These are phyloP conservation scores for Prunus armeniaca DNA, from an alignment of 306 rosid species.

Conservation along the genomic window DNA sequence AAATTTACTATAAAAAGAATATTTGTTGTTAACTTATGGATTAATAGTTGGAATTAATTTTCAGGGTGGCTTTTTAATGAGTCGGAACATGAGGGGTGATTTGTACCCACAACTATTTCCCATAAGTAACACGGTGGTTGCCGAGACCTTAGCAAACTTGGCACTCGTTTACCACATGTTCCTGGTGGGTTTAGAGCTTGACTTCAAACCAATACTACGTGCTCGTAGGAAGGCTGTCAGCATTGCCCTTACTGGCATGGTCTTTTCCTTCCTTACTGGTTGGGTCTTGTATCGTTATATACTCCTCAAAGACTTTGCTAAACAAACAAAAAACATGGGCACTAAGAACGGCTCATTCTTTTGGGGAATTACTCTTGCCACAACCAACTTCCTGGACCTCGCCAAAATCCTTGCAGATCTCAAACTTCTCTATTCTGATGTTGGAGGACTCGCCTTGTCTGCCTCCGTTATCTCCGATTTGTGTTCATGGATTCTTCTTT, in stretches of 20 bases:
- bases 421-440: slow-evolving; percentile 38
- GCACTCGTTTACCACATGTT: slow-evolving; percentile 40
- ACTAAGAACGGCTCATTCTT: slow-evolving; percentile 25
- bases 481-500: slow-evolving; percentile 30
- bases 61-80: slow-evolving; percentile 31
- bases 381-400: slow-evolving; percentile 43
- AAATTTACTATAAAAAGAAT: too few species aligned
- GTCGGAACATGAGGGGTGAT: background rate
- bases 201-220: slow-evolving; percentile 24
- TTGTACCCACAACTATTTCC: background rate
- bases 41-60: background rate
- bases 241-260: slow-evolving; percentile 29
- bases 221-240: slow-evolving; percentile 34
- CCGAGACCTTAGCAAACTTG: slow-evolving; percentile 36
- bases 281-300: slow-evolving; percentile 17
- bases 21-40: too few species aligned
- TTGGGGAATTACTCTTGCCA: slow-evolving; percentile 37
- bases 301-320: background rate
- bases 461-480: slow-evolving; percentile 35
- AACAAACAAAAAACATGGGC: background rate
- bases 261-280: slow-evolving; percentile 32
- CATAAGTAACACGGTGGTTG: background rate
- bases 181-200: slow-evolving; percentile 41
- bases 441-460: slow-evolving; percentile 35
- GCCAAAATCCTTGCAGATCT: slow-evolving; percentile 30